phyloP scores from a whole-genome alignment of 225 moss, liverwort and hornwort genomes.

The Marchantia paleacea region DNA sequence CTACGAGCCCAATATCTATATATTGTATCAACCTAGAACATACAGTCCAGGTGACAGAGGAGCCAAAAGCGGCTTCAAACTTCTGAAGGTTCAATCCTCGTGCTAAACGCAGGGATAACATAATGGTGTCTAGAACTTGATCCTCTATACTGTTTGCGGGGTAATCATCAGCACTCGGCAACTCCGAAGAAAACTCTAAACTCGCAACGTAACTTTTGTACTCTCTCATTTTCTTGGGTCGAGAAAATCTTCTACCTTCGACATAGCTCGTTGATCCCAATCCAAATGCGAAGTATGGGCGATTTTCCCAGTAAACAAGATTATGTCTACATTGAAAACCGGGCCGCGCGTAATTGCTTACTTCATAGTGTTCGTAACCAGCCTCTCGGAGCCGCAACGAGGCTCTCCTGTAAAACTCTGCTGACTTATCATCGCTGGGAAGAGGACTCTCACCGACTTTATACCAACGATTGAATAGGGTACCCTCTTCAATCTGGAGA shows the following conservation, averaged over 20 bases:
- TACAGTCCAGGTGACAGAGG: constrained; percentile 39
- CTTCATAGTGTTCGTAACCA: constrained; percentile 85
- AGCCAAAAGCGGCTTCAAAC: constrained; percentile 53
- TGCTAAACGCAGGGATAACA: constrained; percentile 80
- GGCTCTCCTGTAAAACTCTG: constrained; percentile 69
- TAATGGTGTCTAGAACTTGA: constrained; percentile 61
- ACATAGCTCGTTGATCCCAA: constrained; percentile 89
- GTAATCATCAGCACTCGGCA: constrained; percentile 9
- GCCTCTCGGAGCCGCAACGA: constrained; percentile 56
- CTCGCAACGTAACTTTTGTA: constrained; percentile 61
- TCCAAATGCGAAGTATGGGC: constrained; percentile 86
- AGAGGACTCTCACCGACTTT: constrained; percentile 83
- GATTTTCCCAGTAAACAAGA: constrained; percentile 86
- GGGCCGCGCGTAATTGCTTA: constrained; percentile 86
- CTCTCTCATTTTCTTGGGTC: constrained; percentile 70
- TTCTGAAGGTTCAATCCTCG: constrained; percentile 61
- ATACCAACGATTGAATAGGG: constrained; percentile 85
- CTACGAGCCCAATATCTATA: constrained; percentile 60
- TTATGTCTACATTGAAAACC: constrained; percentile 82
- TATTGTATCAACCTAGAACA: constrained; percentile 55
- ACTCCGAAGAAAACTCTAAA: constrained; percentile 38
- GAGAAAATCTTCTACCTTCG: constrained; percentile 59
- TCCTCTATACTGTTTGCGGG: constrained; percentile 56
- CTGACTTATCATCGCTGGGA: constrained; percentile 77
- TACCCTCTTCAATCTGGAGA: constrained; percentile 91